These are phyloP conservation scores for Globisporangium uncinulatum DNA, from an alignment of 352 stramenopile species.

Conservation along the genomic window DNA sequence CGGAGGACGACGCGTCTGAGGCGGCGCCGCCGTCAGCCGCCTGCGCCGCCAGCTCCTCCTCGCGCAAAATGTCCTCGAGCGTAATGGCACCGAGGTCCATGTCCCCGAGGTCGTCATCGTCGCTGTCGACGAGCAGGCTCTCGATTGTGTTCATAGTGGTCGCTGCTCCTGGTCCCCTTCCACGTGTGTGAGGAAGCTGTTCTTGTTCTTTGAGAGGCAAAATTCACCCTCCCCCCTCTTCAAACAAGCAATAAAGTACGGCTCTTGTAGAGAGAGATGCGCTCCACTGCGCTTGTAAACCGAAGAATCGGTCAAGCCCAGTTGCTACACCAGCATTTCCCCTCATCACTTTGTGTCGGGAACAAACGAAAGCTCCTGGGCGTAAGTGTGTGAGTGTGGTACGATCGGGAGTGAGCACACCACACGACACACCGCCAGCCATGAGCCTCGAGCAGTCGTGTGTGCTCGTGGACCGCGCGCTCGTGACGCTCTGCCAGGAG, in stretches of 20 bases:
- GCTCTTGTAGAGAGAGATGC: background rate
- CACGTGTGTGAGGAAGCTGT: background rate
- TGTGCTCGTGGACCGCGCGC: slow-evolving; percentile 66
- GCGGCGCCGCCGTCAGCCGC: slow-evolving; percentile 13
- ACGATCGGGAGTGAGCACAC: too few relatives aligned
- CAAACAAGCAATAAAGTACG: background rate
- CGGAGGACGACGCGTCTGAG: background rate
- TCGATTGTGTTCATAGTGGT: slow-evolving; percentile 42
- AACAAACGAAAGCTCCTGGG: background rate
- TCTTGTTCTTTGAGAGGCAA: background rate
- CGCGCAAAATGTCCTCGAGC: slow-evolving; percentile 66
- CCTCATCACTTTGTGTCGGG: too few relatives aligned
- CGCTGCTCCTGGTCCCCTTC: background rate
- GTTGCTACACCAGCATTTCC: background rate
- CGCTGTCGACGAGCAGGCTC: slow-evolving; percentile 57
- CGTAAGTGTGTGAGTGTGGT: background rate
- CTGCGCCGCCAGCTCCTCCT: slow-evolving; percentile 46
- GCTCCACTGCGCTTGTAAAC: background rate
- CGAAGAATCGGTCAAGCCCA: background rate
- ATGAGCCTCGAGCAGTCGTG: slow-evolving; percentile 73
- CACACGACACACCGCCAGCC: too few relatives aligned
- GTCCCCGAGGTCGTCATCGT: slow-evolving; percentile 62
- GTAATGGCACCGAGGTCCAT: slow-evolving; percentile 61
- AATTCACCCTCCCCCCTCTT: background rate
- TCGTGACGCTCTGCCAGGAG: slow-evolving; percentile 71